A percentile compares a stretch with the other conserved stretches of the same genome.
These are phyloP conservation scores for Acaromyces ingoldii DNA, from an alignment of 1,284 basidiomycete genomes.

Conservation along the genomic window DNA sequence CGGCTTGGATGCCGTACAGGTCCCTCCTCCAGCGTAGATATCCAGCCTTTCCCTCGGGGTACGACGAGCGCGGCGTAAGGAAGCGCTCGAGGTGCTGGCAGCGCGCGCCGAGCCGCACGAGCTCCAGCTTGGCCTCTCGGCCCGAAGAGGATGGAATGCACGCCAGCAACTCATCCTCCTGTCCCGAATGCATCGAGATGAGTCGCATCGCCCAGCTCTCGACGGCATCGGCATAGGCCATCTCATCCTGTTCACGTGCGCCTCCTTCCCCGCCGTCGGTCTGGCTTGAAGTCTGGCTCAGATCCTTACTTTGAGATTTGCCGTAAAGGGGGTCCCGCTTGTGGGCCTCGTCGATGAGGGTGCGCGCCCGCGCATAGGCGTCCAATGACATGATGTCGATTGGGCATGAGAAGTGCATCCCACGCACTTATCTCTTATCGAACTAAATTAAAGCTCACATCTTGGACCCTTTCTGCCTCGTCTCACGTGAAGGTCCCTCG, in stretches of 20 bases:
- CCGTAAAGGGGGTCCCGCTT: constrained; percentile 8
- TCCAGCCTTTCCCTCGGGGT: constrained; percentile 46
- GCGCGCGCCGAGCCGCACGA: constrained; percentile 39
- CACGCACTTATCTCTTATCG: too few species aligned
- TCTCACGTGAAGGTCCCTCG: too few species aligned
- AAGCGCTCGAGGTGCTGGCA: constrained; percentile 49
- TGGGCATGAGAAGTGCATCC: too few species aligned
- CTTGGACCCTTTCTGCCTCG: too few species aligned
- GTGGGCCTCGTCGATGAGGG: constrained; percentile 15
- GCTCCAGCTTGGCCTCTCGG: constrained; percentile 13
- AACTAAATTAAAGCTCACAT: too few species aligned
- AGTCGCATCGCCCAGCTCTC: constrained; percentile 20
- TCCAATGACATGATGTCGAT: constrained; percentile 9
- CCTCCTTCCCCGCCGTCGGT: not conserved
- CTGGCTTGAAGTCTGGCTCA: not conserved
- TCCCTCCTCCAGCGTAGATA: constrained; percentile 45
- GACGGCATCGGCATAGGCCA: constrained; percentile 42
- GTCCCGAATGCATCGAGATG: not conserved
- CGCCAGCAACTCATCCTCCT: constrained; percentile 3
- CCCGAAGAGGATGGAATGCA: constrained; percentile 18
- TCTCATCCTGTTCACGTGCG: constrained; percentile 42
- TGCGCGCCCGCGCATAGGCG: constrained; percentile 9
- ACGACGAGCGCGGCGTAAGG: constrained; percentile 30
- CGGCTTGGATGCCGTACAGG: constrained; percentile 40
- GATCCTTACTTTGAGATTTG: not conserved